A percentile compares a stretch with the other conserved stretches of the same genome.
Conservation (phyloP, 495 filamentous ascomycete species). For the Neurospora sp. region DNA sequence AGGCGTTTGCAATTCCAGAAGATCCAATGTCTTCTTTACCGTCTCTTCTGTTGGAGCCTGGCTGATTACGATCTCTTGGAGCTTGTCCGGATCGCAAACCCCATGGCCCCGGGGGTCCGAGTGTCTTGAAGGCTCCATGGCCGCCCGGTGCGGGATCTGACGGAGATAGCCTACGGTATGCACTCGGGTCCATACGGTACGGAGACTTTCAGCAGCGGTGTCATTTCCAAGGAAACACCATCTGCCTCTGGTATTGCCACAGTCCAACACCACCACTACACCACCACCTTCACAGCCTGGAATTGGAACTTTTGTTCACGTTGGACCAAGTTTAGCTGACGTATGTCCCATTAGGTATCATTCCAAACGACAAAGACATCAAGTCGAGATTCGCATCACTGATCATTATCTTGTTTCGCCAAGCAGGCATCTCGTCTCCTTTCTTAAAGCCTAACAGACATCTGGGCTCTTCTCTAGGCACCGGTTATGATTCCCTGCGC, state of each 20-base stretch:
- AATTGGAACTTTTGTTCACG: neutral
- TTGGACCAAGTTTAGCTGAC: neutral
- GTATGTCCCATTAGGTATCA: neutral
- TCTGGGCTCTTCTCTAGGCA: neutral
- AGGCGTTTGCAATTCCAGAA: neutral
- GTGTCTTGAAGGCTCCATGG: neutral
- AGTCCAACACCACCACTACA: neutral
- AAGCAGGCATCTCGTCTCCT: slow-evolving; percentile 23
- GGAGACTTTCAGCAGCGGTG: neutral
- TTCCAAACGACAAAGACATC: neutral
- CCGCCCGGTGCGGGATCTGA: neutral
- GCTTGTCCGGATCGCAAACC: neutral
- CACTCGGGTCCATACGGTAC: neutral
- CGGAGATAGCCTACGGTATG: neutral
- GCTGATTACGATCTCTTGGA: neutral
- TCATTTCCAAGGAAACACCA: neutral
- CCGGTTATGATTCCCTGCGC: neutral
- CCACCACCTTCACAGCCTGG: neutral
- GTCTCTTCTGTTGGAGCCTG: neutral
- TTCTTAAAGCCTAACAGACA: slow-evolving; percentile 1
- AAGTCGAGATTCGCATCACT: too few species aligned
- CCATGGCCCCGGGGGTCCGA: neutral
- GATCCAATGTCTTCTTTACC: neutral
- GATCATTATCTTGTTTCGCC: slow-evolving; percentile 4
- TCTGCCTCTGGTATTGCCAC: neutral